These are phyloP conservation scores for Suillus decipiens DNA, from an alignment of 768 basidiomycete genomes.

Conservation along the genomic window DNA sequence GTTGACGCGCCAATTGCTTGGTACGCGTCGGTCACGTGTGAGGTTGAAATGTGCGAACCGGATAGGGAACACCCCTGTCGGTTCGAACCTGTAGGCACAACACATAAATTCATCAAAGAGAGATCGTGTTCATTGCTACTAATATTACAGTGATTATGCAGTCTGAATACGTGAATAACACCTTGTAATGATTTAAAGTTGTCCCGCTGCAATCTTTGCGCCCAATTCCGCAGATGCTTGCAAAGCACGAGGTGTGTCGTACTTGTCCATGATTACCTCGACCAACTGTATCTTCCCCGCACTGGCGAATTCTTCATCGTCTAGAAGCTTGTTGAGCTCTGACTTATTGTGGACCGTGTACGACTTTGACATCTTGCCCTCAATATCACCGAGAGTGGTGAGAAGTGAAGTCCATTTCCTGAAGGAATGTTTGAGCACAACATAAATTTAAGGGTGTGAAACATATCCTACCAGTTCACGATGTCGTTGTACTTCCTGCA, in stretches of 20 bases:
- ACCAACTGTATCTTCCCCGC: slow-evolving; percentile 76
- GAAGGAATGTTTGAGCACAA: slow-evolving; percentile 2
- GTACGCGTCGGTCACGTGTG: slow-evolving; percentile 32
- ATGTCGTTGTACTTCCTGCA: slow-evolving; percentile 85
- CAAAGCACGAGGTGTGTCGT: slow-evolving; percentile 71
- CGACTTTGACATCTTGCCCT: slow-evolving; percentile 51
- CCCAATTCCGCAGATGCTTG: slow-evolving; percentile 48
- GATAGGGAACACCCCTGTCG: not conserved
- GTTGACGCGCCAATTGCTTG: slow-evolving; percentile 7
- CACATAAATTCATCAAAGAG: not conserved
- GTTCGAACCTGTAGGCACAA: not conserved
- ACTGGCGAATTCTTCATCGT: slow-evolving; percentile 57
- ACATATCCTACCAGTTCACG: slow-evolving; percentile 54
- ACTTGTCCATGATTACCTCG: slow-evolving; percentile 73
- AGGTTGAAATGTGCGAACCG: not conserved
- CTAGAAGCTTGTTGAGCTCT: slow-evolving; percentile 69
- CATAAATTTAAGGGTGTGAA: not conserved
- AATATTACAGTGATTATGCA: not conserved
- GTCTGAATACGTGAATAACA: not conserved
- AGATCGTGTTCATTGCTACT: not conserved
- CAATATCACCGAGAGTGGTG: slow-evolving; percentile 55
- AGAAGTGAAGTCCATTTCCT: slow-evolving; percentile 70
- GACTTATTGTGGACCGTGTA: slow-evolving; percentile 67
- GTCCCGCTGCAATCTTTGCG: slow-evolving; percentile 14
- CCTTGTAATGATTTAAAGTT: slow-evolving; percentile 14